phyloP scores from a whole-genome alignment of 345 rosid species.

The Erodium maritimum region DNA sequence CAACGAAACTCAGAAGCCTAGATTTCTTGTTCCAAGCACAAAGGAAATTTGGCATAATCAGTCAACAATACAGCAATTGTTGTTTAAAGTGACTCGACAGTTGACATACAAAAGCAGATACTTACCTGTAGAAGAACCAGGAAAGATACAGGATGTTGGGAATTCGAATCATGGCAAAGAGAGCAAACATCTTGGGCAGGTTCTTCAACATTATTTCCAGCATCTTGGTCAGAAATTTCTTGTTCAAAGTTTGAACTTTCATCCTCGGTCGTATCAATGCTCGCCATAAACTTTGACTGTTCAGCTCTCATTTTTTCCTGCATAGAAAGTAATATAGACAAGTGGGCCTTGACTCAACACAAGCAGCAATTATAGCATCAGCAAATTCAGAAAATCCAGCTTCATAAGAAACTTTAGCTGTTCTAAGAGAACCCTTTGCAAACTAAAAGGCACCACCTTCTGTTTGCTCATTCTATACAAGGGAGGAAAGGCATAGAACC shows the following conservation, averaged over 20 bases:
- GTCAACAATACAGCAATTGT: background rate
- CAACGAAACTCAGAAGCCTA: conserved; percentile 65
- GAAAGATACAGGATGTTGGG: conserved; percentile 65
- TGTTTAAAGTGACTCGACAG: background rate
- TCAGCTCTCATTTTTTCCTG: conserved; percentile 98
- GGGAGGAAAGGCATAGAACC: background rate
- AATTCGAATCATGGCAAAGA: conserved; percentile 75
- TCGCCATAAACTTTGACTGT: conserved; percentile 78
- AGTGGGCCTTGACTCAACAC: background rate
- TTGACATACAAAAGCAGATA: conserved; percentile 10
- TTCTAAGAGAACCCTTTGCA: background rate
- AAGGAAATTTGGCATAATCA: conserved; percentile 8
- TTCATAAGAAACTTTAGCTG: background rate
- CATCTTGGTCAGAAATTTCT: conserved; percentile 34
- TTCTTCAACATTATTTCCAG: conserved; percentile 27
- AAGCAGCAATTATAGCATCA: background rate
- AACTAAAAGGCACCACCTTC: background rate
- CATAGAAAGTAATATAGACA: conserved; percentile 13
- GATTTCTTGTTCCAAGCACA: conserved; percentile 55
- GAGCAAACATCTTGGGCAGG: conserved; percentile 58
- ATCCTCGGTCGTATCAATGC: conserved; percentile 34
- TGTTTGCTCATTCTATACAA: background rate
- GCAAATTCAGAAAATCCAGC: no score
- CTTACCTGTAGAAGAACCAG: conserved; percentile 85
- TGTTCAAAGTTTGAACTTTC: conserved; percentile 31